Base-by-base conservation (phyloP, 345 rosid species). In the Salix udensis region DNA sequence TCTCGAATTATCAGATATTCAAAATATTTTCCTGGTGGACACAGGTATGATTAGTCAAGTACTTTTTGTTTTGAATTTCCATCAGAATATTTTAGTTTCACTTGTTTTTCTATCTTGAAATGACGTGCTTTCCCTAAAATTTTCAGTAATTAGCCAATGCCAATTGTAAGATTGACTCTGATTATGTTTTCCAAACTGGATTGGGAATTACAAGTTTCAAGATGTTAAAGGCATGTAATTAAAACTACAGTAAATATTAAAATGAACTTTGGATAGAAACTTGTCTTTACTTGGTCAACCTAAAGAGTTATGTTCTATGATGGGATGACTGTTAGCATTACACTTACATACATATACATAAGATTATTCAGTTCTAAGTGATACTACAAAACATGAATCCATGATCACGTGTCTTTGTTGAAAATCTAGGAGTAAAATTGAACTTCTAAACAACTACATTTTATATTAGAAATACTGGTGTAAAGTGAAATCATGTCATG, bases 1-100 rank as follows among this genome's bases (percentile, higher is more conserved):
- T 84, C 81, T 93, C 98, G 72, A 87, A 93, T 76, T 91, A 73
- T 70, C 77, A 82, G 82, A 78, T 91, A n/a, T 90, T 87, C 86
- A 86, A 68, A 82, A 68, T 79, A 28, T 76, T 93, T 46, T 81
- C 89, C 60, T 88, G 96, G 94, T 95, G 98, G 97, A 85, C 86
- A 76, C 87, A 90, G 97, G 98, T 95, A 92, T 34, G 68, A 34
- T 55, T 68, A 40, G 18, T 67, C 15, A 64, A 34, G 30, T 18
- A 8, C 15, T 4, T 42, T 65, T 1, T 48, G 16, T n/a, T 71
- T 60, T 42, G 2, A 42, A 42, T 42, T 42, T 23, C 28, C 65
- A 24, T 73, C 72, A 23, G 13, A n/a, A 19, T 13, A 71, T 70
- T 7, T 24, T 42, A n/a, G n/a, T 14, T 62, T 16, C 61, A 53